Evolutionary conservation across 257 asterid species (phyloP).

Genomic region (Petrea volubilis): DNA sequence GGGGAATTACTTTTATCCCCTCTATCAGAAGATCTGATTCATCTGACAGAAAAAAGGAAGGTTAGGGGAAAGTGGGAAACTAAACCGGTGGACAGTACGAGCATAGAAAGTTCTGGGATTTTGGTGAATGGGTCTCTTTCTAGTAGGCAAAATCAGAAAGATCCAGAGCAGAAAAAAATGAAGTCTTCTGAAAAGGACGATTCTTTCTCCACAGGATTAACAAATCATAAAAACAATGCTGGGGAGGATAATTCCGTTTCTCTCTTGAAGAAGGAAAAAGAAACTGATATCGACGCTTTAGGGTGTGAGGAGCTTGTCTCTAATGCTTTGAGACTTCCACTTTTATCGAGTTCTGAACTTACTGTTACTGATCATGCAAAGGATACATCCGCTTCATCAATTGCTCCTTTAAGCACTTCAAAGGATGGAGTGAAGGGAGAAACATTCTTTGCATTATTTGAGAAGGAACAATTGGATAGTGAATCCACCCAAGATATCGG

Average conservation of each 20-base stretch:
- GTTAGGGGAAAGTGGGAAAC: constrained; percentile 46
- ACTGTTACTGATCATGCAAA: constrained; percentile 38
- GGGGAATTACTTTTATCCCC: constrained; percentile 70
- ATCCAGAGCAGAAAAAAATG: constrained; percentile 41
- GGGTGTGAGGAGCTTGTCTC: constrained; percentile 82
- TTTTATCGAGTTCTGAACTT: constrained; percentile 51
- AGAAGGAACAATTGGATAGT: constrained; percentile 47
- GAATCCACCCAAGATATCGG: constrained; percentile 38
- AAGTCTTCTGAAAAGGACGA: constrained; percentile 40
- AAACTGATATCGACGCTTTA: constrained; percentile 43
- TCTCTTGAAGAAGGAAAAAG: constrained; percentile 56
- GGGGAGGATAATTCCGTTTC: constrained; percentile 33
- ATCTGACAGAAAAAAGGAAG: constrained; percentile 46
- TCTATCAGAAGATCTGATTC: constrained; percentile 61
- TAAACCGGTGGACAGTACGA: constrained; percentile 34
- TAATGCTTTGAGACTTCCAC: constrained; percentile 82
- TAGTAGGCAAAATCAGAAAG: constrained; percentile 47
- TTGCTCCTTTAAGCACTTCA: not conserved
- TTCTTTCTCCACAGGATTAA: constrained; percentile 27
- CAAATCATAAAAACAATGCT: constrained; percentile 29
- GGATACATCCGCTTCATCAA: constrained; percentile 26
- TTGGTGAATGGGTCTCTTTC: constrained; percentile 53
- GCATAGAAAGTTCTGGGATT: constrained; percentile 37
- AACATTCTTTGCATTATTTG: constrained; percentile 29
- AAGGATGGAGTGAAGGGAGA: constrained; percentile 40